Conservation (phyloP, 495 filamentous ascomycete species). For the Aspergillus bridgeri region DNA sequence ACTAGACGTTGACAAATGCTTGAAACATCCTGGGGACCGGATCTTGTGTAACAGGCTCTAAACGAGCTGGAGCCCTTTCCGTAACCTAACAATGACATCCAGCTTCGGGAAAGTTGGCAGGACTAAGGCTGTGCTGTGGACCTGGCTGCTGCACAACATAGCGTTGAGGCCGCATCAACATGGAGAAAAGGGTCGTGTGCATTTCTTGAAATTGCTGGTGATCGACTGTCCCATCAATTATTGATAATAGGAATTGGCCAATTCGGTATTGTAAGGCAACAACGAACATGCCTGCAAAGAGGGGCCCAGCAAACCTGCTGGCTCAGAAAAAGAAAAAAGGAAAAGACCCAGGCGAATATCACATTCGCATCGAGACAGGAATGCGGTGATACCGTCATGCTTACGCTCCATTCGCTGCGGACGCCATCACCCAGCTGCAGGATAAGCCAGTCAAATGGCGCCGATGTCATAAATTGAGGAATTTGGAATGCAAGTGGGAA, state of each 20-base stretch:
- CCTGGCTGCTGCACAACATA: constrained; percentile 3
- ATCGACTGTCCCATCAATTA: not conserved
- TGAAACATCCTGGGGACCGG: not conserved
- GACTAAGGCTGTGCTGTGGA: constrained; percentile 1
- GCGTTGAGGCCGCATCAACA: not conserved
- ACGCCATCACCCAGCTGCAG: not conserved
- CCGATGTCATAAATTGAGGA: not conserved
- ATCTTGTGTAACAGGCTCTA: not conserved
- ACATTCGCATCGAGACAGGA: not conserved
- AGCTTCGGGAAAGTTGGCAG: not conserved
- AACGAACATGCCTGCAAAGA: not conserved
- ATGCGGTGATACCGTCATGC: not conserved
- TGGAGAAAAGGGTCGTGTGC: constrained; percentile 1
- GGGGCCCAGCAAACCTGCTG: not conserved
- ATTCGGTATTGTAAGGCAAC: not conserved
- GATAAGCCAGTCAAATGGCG: not conserved
- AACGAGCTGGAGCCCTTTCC: not conserved
- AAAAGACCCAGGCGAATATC: not conserved
- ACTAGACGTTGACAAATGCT: not conserved
- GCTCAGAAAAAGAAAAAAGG: not conserved
- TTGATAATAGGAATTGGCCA: not conserved
- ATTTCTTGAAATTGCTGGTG: constrained; percentile 3
- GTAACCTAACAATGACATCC: not conserved
- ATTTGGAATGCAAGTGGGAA: not conserved
- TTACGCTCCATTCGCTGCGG: not conserved